Evolutionary conservation across 2,329 filamentous ascomycete genomes (phyloP).

Genomic region (Alternaria novae-zelandiae): DNA sequence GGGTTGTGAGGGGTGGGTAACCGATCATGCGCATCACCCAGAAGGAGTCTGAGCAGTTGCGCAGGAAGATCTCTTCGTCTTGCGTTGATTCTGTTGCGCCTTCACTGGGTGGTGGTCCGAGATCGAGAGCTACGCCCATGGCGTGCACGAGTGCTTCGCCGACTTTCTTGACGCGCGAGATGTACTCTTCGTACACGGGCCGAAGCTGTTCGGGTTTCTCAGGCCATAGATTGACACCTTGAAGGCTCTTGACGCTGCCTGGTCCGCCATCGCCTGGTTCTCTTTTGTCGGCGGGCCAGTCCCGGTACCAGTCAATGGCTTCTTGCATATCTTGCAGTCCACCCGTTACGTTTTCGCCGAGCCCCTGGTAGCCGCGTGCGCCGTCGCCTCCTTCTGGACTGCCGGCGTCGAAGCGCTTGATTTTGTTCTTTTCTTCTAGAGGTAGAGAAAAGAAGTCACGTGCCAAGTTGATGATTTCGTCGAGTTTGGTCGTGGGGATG

Average conservation of each 20-base stretch:
- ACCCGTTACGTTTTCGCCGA: conserved; percentile 48
- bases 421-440: conserved; percentile 38
- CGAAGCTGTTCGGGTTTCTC: conserved; percentile 35
- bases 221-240: conserved; percentile 55
- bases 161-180: conserved; percentile 35
- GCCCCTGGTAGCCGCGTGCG: conserved; percentile 47
- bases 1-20: conserved; percentile 41
- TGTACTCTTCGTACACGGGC: conserved; percentile 41
- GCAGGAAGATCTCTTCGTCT: conserved; percentile 42
- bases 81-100: conserved; percentile 4
- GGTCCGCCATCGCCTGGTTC: conserved; percentile 21
- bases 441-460: conserved; percentile 45
- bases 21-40: conserved; percentile 53
- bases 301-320: conserved; percentile 50
- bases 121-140: conserved; percentile 48
- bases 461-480: conserved; percentile 39
- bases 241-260: conserved; percentile 39
- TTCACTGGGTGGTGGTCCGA: conserved; percentile 14
- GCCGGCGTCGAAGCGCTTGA: conserved; percentile 44
- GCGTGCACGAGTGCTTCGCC: conserved; percentile 45
- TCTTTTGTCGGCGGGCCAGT: conserved; percentile 35
- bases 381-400: conserved; percentile 44
- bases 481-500: conserved; percentile 37
- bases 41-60: conserved; percentile 42
- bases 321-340: conserved; percentile 47